Conservation (phyloP, 768 basidiomycete species). For the Amanita pseudoporphyria region DNA sequence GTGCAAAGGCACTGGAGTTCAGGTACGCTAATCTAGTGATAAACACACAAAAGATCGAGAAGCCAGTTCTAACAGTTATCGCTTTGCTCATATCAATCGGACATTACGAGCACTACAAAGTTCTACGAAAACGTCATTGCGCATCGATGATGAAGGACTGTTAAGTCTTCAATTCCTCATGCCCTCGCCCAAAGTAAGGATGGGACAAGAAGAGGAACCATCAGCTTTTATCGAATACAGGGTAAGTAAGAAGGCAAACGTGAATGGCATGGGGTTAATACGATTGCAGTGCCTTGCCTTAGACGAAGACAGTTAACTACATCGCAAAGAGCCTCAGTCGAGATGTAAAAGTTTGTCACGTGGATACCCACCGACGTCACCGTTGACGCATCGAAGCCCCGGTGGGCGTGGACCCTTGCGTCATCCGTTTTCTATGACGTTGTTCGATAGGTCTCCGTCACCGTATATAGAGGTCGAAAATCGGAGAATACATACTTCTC, state of each 20-base stretch:
- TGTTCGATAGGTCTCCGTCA: background rate
- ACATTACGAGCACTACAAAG: slow-evolving; percentile 68
- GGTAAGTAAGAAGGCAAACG: slow-evolving; percentile 34
- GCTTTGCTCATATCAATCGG: slow-evolving; percentile 65
- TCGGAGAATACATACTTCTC: background rate
- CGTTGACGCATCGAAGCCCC: background rate
- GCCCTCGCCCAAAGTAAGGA: slow-evolving; percentile 40
- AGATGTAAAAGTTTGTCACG: background rate
- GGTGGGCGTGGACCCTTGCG: background rate
- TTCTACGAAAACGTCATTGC: slow-evolving; percentile 81
- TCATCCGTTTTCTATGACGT: background rate
- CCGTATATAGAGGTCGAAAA: background rate
- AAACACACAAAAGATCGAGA: background rate
- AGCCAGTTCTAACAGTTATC: slow-evolving; percentile 48
- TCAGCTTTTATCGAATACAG: slow-evolving; percentile 83
- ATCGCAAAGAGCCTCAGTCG: background rate
- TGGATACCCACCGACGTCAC: background rate
- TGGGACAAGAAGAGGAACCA: slow-evolving; percentile 24
- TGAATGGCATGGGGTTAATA: background rate
- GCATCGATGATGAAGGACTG: slow-evolving; percentile 76
- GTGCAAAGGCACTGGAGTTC: slow-evolving; percentile 52
- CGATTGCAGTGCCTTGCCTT: slow-evolving; percentile 5
- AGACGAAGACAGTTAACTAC: background rate
- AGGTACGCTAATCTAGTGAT: slow-evolving; percentile 36
- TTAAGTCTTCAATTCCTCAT: slow-evolving; percentile 89